These are phyloP conservation scores for Debaryomyces coudertii DNA, from an alignment of 1,139 yeast species.

Conservation along the genomic window DNA sequence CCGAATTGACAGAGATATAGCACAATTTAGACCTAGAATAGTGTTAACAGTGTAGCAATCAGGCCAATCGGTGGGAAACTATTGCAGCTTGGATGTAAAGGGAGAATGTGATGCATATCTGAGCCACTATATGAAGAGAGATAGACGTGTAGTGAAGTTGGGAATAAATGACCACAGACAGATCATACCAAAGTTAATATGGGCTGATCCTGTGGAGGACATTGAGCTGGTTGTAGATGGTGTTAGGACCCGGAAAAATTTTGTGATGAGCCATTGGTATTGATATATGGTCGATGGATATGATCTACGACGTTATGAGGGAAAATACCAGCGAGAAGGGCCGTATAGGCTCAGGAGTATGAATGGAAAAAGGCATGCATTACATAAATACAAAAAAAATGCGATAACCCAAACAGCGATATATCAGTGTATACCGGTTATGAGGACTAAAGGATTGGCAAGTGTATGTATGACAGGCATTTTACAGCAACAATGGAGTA, in stretches of 20 bases:
- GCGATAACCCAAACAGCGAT: not conserved
- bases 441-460: conserved; percentile 2
- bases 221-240: no score
- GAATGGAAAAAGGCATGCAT: not conserved
- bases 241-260: not conserved
- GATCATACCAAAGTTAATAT: not conserved
- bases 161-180: not conserved
- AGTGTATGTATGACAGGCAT: not conserved
- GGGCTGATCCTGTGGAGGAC: not conserved
- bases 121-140: no score
- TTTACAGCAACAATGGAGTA: not conserved
- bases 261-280: not conserved
- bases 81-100: not conserved
- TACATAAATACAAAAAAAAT: not conserved
- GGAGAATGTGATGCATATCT: not conserved
- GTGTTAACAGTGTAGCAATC: not conserved
- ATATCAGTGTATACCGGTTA: not conserved
- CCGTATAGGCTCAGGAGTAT: not conserved
- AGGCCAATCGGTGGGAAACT: not conserved
- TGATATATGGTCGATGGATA: not conserved
- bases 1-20: not conserved
- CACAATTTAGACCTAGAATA: not conserved
- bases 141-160: not conserved
- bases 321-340: not conserved
- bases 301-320: not conserved